Evolutionary conservation across 2,329 filamentous ascomycete genomes (phyloP).

Genomic region (Aspergillus arachidicola): DNA sequence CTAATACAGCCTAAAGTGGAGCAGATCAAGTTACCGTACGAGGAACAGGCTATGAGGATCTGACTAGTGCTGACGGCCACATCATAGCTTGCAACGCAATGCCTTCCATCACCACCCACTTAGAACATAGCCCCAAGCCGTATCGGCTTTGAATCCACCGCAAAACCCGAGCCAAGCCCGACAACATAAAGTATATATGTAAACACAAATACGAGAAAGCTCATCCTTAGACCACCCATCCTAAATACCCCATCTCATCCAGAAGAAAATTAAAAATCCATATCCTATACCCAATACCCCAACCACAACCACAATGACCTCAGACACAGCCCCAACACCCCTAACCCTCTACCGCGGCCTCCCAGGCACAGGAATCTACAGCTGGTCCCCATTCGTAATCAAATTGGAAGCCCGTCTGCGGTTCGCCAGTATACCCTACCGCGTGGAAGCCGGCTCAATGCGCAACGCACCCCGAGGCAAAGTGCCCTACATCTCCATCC

Average conservation of each 20-base stretch:
- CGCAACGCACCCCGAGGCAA: constrained; percentile 58
- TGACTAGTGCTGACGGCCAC: too few relatives aligned
- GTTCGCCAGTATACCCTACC: constrained; percentile 54
- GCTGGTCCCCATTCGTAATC: constrained; percentile 64
- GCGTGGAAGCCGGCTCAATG: constrained; percentile 48
- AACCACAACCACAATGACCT: neutral
- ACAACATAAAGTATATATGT: neutral
- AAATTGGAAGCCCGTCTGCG: constrained; percentile 66
- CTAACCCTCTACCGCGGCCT: constrained; percentile 56
- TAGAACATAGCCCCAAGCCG: neutral
- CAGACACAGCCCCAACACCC: neutral
- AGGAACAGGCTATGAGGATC: neutral
- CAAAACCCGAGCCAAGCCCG: neutral
- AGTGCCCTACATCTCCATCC: constrained; percentile 58
- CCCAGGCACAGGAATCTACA: constrained; percentile 44
- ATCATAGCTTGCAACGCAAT: neutral
- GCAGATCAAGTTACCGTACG: neutral
- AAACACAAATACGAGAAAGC: neutral
- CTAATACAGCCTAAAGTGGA: neutral
- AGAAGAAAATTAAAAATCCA: too few relatives aligned
- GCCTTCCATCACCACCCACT: too few relatives aligned
- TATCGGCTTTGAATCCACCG: neutral
- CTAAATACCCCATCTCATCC: too few relatives aligned
- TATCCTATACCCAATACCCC: too few relatives aligned
- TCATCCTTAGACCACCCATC: too few relatives aligned